Evolutionary conservation across 2,329 filamentous ascomycete genomes (phyloP), one percentile per base, ranked within the genome.

Genomic region (Penicillium sp.): DNA sequence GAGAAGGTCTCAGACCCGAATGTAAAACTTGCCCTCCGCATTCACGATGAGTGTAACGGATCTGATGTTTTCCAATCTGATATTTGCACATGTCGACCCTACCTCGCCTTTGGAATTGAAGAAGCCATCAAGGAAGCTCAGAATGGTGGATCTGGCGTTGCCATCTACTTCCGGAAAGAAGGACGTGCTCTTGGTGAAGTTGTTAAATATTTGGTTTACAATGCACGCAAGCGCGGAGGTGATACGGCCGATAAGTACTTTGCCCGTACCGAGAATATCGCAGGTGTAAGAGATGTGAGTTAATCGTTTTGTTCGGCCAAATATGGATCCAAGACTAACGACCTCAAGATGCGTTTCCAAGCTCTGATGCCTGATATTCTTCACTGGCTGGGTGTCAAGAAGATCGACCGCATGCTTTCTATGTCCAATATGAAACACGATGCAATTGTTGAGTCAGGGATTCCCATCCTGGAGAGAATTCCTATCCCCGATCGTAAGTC

Each of bases 131-230:
- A 96, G 71, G 92, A 98, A 77, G 95, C 95, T 13, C 95, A 98
- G 73, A 91, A 89, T 56, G 93, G 93, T 52, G 93, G 93, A 49
- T 93, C 89, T 66, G 93, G 93, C 56, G 91, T 97, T 22, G 93
- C 98, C 55, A 97, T 98, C 73, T 99, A 99, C 75, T 99, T 98
- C 85, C 87, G 95, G 65, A 99, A 99, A 75, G 95, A 99, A 79
- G 95, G 95, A 31, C 86, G 95, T 65, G 95, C 93, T 37, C 80
- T 98, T 7, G 95, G 95, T 52, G 95, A 99, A 75, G 95, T 99
- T 29, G 96, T 92, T 53, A 97, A 97, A 70, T 88, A 88, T 61
- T 76, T 88, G 73, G 92, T 96, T 70, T 84, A 82, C 66, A 80
- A 80, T 62, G 78, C 82, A 65, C 73, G 77, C 65, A 78, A 73